Conservation (phyloP, 1,284 basidiomycete species). For the Anthracocystis setariae region DNA sequence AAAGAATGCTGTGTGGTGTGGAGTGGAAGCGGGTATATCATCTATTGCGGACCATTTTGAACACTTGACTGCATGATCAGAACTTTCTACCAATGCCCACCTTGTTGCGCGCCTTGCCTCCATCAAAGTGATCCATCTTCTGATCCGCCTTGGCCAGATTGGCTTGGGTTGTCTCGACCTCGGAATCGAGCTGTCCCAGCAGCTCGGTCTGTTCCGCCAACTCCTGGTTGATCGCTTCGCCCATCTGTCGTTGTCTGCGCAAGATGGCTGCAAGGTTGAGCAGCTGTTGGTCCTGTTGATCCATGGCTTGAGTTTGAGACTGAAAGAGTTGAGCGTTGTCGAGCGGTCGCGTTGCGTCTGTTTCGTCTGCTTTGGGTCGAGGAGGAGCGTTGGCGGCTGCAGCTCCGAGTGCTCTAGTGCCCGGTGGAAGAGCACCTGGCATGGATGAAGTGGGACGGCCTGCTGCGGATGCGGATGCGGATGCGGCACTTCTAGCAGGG, state of each 20-base stretch:
- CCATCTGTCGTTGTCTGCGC: constrained; percentile 84
- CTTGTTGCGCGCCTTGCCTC: constrained; percentile 31
- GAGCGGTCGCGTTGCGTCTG: constrained; percentile 83
- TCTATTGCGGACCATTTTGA: background rate
- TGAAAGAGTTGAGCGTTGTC: constrained; percentile 83
- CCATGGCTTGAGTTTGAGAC: constrained; percentile 82
- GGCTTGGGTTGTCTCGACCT: constrained; percentile 78
- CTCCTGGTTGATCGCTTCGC: constrained; percentile 86
- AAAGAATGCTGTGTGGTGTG: too few relatives aligned
- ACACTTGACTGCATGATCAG: constrained; percentile 3
- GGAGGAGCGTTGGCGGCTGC: constrained; percentile 19
- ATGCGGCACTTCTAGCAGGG: too few relatives aligned
- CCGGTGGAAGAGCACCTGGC: constrained; percentile 25
- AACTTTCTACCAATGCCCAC: constrained; percentile 35
- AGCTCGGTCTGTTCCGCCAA: constrained; percentile 85
- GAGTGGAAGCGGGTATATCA: constrained; percentile 5
- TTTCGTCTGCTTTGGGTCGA: constrained; percentile 76
- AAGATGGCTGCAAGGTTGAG: constrained; percentile 82
- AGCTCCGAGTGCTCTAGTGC: constrained; percentile 21
- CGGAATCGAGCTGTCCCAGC: constrained; percentile 79
- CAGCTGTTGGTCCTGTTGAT: constrained; percentile 84
- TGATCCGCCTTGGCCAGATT: constrained; percentile 83
- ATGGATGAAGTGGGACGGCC: constrained; percentile 5
- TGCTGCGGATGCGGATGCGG: background rate
- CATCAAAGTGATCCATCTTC: constrained; percentile 73